A percentile compares a stretch with the other conserved stretches of the same genome.
phyloP scores from a whole-genome alignment of 1,284 basidiomycete species.

The Malassezia yamatoensis region DNA sequence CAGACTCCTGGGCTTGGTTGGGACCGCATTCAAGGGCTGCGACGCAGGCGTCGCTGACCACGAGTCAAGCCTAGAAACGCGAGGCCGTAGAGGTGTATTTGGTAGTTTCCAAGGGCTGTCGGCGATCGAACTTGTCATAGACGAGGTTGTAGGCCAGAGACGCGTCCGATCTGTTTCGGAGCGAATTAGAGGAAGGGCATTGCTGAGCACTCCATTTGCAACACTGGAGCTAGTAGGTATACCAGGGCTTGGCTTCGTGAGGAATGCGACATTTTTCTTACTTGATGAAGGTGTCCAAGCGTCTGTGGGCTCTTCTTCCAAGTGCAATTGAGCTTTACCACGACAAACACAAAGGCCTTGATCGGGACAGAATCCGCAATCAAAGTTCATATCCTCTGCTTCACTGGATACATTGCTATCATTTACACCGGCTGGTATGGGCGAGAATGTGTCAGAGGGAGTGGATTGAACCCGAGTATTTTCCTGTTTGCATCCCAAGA shows the following conservation, averaged over 20 bases:
- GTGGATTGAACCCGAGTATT: background rate
- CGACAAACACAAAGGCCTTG: constrained; percentile 31
- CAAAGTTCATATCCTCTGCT: constrained; percentile 18
- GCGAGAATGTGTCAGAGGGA: constrained; percentile 13
- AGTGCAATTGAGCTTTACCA: constrained; percentile 14
- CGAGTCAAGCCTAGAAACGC: background rate
- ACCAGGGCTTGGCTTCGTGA: background rate
- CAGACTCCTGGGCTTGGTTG: no score
- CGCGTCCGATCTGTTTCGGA: background rate
- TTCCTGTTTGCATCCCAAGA: no score
- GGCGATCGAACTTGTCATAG: background rate
- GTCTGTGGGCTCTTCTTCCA: constrained; percentile 4
- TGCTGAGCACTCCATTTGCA: background rate
- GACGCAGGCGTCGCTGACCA: background rate
- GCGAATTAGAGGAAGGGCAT: background rate
- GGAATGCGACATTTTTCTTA: background rate
- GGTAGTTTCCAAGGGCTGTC: background rate
- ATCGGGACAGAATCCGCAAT: constrained; percentile 40
- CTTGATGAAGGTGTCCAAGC: background rate
- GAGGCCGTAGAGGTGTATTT: background rate
- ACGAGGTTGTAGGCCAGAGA: background rate
- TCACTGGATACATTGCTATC: background rate
- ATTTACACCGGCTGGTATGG: constrained; percentile 13
- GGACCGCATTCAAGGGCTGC: background rate
- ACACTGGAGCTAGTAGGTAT: background rate